phyloP scores from a whole-genome alignment of 1,284 basidiomycete genomes.

The Rhodotorula sp. region DNA sequence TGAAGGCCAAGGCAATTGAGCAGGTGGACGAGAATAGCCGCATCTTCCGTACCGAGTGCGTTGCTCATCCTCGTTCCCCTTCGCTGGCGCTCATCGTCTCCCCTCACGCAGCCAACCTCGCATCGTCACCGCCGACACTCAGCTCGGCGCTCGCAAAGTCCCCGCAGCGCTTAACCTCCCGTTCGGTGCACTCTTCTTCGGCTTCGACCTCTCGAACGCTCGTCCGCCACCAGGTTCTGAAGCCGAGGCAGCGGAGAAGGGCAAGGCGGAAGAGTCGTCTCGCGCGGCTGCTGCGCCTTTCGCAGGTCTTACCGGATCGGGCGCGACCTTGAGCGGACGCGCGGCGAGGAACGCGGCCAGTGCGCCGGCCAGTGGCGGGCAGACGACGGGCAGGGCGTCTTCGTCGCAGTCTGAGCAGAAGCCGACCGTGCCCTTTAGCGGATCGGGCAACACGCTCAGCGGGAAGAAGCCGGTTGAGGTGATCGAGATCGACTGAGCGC shows the following conservation, averaged over 20 bases:
- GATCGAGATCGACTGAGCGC: conserved; percentile 42
- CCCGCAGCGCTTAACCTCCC: conserved; percentile 88
- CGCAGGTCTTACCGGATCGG: conserved; percentile 11
- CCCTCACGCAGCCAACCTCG: conserved; percentile 64
- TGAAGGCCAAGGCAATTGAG: conserved; percentile 75
- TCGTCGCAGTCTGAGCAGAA: not conserved
- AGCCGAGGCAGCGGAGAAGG: conserved; percentile 21
- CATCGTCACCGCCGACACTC: conserved; percentile 77
- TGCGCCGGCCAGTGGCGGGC: not conserved
- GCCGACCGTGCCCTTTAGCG: conserved; percentile 29
- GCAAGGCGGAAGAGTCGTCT: not conserved
- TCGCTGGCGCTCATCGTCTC: not conserved
- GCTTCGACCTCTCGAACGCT: conserved; percentile 56
- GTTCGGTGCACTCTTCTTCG: conserved; percentile 91
- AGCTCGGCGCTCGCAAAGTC: conserved; percentile 70
- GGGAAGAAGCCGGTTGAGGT: conserved; percentile 38
- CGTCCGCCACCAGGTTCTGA: conserved; percentile 35
- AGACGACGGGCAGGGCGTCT: not conserved
- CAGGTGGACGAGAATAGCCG: conserved; percentile 76
- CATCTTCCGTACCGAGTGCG: conserved; percentile 83
- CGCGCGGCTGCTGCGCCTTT: conserved; percentile 16
- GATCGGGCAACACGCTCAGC: conserved; percentile 29
- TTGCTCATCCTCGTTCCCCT: conserved; percentile 30
- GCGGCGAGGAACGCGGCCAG: conserved; percentile 10
- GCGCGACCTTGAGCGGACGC: conserved; percentile 23